Evolutionary conservation across 2,329 filamentous ascomycete species (phyloP).

Genomic region (Raffaelea arxii): DNA sequence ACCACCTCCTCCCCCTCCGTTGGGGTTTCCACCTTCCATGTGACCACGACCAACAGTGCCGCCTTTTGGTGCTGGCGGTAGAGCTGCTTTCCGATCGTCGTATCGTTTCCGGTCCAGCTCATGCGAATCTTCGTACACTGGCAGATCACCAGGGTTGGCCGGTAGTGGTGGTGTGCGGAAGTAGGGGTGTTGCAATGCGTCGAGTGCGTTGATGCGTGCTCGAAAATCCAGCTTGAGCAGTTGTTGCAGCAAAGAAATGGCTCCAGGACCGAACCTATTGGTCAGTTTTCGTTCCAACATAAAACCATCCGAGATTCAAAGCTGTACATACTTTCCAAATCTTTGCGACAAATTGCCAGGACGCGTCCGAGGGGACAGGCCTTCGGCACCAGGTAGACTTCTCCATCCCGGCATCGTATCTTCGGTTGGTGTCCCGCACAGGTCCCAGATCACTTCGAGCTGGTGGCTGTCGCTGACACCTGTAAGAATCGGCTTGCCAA

Average conservation of each 20-base stretch:
- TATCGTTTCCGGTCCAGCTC: slow-evolving; percentile 92
- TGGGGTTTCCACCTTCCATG: slow-evolving; percentile 32
- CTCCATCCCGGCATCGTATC: slow-evolving; percentile 91
- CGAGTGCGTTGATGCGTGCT: slow-evolving; percentile 81
- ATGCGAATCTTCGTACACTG: slow-evolving; percentile 86
- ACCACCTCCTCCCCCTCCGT: too few relatives aligned
- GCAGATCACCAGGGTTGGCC: slow-evolving; percentile 76
- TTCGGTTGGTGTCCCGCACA: slow-evolving; percentile 83
- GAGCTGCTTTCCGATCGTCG: slow-evolving; percentile 70
- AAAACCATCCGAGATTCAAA: too few relatives aligned
- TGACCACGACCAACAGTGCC: slow-evolving; percentile 76
- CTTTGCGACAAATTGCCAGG: slow-evolving; percentile 58
- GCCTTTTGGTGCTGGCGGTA: slow-evolving; percentile 85
- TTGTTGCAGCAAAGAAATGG: slow-evolving; percentile 70
- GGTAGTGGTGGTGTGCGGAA: slow-evolving; percentile 74
- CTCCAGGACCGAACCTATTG: slow-evolving; percentile 53
- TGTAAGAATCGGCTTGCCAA: slow-evolving; percentile 82
- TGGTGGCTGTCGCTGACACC: slow-evolving; percentile 86
- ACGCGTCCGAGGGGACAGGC: slow-evolving; percentile 52
- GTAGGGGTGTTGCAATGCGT: slow-evolving; percentile 86
- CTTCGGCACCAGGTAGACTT: slow-evolving; percentile 70
- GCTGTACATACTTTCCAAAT: slow-evolving; percentile 61
- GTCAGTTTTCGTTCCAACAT: not conserved
- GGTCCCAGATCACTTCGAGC: slow-evolving; percentile 84
- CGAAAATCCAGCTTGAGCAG: slow-evolving; percentile 84